phyloP scores from a whole-genome alignment of 768 basidiomycete species.

The Panaeolus cyanescens region DNA sequence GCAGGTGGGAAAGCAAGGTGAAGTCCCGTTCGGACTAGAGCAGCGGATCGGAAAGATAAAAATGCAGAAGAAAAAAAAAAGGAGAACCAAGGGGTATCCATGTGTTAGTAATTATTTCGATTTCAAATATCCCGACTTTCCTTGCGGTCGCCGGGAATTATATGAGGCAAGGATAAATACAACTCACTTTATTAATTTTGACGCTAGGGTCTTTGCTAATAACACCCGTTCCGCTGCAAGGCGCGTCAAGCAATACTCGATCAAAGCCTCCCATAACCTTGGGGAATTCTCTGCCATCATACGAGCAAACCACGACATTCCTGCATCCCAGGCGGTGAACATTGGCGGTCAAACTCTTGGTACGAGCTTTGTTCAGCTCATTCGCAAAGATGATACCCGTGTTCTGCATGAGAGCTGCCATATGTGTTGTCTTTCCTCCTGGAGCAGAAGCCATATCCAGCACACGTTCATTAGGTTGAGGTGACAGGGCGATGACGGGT shows the following conservation, averaged over 20 bases:
- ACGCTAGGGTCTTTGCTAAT: conserved; percentile 98
- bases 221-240: conserved; percentile 97
- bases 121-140: neutral
- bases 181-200: conserved; percentile 92
- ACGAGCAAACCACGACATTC: conserved; percentile 96
- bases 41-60: conserved; percentile 10
- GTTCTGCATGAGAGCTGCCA: conserved; percentile 95
- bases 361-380: conserved; percentile 91
- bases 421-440: conserved; percentile 97
- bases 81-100: conserved; percentile 7
- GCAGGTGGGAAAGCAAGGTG: conserved; percentile 91
- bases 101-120: neutral
- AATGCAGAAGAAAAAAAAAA: neutral
- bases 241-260: conserved; percentile 94
- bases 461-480: conserved; percentile 90
- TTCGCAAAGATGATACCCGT: conserved; percentile 98
- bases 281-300: conserved; percentile 97
- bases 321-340: conserved; percentile 97
- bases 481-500: conserved; percentile 95
- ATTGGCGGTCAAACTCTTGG: conserved; percentile 96
- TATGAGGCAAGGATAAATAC: neutral
- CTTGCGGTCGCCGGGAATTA: neutral
- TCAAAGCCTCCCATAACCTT: conserved; percentile 99
- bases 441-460: conserved; percentile 99
- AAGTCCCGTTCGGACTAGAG: conserved; percentile 91